Percentiles rank a stretch among this genome's conserved stretches.
Conservation (phyloP, 805 yeast genomes). For the Debaryomyces castellii region DNA sequence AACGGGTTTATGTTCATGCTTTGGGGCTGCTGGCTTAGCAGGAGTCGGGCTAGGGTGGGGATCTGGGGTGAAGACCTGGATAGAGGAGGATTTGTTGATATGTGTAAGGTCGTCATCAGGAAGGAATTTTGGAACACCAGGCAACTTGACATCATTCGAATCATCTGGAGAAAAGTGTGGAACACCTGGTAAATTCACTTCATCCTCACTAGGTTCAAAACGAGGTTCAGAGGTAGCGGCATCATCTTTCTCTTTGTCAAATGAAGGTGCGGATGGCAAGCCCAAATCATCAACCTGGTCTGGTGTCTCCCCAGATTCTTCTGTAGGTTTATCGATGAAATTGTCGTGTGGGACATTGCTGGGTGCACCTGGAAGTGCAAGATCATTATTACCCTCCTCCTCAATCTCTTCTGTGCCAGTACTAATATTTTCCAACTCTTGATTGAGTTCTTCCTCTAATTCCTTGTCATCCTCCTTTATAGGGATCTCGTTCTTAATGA, state of each 20-base stretch:
- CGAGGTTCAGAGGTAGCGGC: too few species aligned
- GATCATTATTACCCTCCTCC: background rate
- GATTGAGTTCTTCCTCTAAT: slow-evolving; percentile 23
- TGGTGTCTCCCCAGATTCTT: too few species aligned
- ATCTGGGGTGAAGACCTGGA: slow-evolving; percentile 32
- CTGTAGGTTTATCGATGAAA: too few species aligned
- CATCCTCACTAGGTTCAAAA: too few species aligned
- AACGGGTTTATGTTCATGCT: background rate
- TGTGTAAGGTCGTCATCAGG: slow-evolving; percentile 39
- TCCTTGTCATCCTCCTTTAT: slow-evolving; percentile 26
- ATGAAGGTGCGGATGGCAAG: background rate
- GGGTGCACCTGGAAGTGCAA: slow-evolving; percentile 22
- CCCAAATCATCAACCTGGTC: too few species aligned
- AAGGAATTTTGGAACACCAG: slow-evolving; percentile 43
- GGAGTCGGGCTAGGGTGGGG: background rate
- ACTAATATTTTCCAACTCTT: slow-evolving; percentile 17
- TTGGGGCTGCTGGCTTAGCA: background rate
- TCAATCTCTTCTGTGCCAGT: slow-evolving; percentile 1
- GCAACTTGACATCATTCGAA: slow-evolving; percentile 27
- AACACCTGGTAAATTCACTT: slow-evolving; percentile 33
- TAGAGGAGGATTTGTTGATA: slow-evolving; percentile 38
- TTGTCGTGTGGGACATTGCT: background rate
- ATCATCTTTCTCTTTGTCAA: background rate
- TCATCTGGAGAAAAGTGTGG: slow-evolving; percentile 34
- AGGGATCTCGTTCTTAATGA: slow-evolving; percentile 37